These are phyloP conservation scores for Martensiomyces pterosporus DNA, from an alignment of 192 early-diverging fungal genomes.

Conservation along the genomic window DNA sequence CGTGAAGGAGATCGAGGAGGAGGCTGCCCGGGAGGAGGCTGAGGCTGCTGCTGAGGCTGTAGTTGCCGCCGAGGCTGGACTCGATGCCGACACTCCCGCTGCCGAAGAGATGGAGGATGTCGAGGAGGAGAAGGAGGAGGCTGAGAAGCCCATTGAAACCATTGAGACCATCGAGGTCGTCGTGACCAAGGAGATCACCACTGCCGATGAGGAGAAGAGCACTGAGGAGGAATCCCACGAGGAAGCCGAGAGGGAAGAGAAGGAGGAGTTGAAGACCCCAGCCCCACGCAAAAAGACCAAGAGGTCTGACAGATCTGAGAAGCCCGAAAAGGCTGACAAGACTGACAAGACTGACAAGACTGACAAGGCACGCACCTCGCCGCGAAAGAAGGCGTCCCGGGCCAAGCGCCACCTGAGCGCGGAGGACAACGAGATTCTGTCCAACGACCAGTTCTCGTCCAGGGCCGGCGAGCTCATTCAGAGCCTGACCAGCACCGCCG, in stretches of 20 bases:
- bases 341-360: too few relatives aligned
- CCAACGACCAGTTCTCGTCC: slow-evolving; percentile 32
- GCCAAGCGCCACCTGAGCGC: slow-evolving; percentile 18
- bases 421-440: slow-evolving; percentile 3
- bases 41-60: slow-evolving; percentile 44
- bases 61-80: slow-evolving; percentile 29
- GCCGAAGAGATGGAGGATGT: too few relatives aligned
- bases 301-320: too few relatives aligned
- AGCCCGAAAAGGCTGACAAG: too few relatives aligned
- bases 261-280: too few relatives aligned
- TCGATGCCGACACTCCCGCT: slow-evolving; percentile 18
- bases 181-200: slow-evolving; percentile 6
- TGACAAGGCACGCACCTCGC: slow-evolving; percentile 5
- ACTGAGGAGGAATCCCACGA: slow-evolving; percentile 4
- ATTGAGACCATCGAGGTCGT: background rate
- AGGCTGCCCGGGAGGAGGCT: slow-evolving; percentile 43
- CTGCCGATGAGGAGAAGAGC: slow-evolving; percentile 9
- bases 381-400: slow-evolving; percentile 24
- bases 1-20: slow-evolving; percentile 43
- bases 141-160: slow-evolving; percentile 4
- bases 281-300: too few relatives aligned
- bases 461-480: slow-evolving; percentile 36
- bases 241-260: slow-evolving; percentile 4
- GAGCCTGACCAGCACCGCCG: too few relatives aligned
- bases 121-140: slow-evolving; percentile 1